These are phyloP conservation scores for Candida lessepsii DNA, from an alignment of 805 yeast genomes.

Conservation along the genomic window DNA sequence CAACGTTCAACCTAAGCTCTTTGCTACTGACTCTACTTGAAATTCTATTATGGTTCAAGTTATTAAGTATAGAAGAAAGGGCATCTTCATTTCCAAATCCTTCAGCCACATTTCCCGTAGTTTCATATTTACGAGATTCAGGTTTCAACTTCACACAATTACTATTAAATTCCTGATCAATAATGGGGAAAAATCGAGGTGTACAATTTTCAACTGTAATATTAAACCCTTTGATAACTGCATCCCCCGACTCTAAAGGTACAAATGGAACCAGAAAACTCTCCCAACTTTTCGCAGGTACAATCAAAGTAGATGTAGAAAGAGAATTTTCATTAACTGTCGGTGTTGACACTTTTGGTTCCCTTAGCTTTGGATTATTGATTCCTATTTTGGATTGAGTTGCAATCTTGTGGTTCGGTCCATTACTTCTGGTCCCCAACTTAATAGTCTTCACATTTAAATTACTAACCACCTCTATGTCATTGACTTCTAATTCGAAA, in stretches of 20 bases:
- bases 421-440: constrained; percentile 8
- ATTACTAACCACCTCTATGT: constrained; percentile 39
- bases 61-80: constrained; percentile 18
- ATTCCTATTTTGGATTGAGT: constrained; percentile 9
- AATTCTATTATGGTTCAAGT: constrained; percentile 25
- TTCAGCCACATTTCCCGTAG: background rate
- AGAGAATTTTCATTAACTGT: background rate
- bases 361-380: constrained; percentile 11
- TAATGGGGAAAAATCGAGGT: constrained; percentile 43
- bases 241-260: constrained; percentile 48
- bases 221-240: constrained; percentile 50
- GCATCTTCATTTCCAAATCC: constrained; percentile 4
- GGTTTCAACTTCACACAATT: constrained; percentile 1
- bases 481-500: constrained; percentile 63
- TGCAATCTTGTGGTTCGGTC: background rate
- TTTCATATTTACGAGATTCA: background rate
- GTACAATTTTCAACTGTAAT: constrained; percentile 53
- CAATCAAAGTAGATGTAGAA: constrained; percentile 12
- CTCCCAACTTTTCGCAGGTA: constrained; percentile 30
- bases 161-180: constrained; percentile 25
- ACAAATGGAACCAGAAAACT: constrained; percentile 45
- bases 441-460: constrained; percentile 30
- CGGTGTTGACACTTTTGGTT: constrained; percentile 4
- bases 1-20: constrained; percentile 28
- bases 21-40: constrained; percentile 19